Conservation (phyloP, 768 basidiomycete species). For the Boletus patriciae region DNA sequence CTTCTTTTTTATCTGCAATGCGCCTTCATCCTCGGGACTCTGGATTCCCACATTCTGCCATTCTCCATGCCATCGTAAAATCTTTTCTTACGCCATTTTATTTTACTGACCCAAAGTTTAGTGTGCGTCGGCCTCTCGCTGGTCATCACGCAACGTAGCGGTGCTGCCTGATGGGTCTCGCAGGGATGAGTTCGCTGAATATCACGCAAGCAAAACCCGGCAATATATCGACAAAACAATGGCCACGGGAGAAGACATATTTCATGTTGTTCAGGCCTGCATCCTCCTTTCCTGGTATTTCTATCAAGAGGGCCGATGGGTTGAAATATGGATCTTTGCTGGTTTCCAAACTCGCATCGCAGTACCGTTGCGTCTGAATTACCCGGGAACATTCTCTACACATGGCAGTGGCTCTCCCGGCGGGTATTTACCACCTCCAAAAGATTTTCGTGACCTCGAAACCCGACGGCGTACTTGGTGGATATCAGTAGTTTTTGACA, state of each 20-base stretch:
- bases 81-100: background rate
- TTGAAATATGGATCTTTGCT: constrained; percentile 90
- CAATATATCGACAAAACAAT: constrained; percentile 87
- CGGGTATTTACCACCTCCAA: constrained; percentile 79
- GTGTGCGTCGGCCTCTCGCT: constrained; percentile 83
- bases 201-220: constrained; percentile 83
- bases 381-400: constrained; percentile 78
- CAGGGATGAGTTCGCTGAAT: constrained; percentile 84
- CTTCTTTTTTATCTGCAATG: constrained; percentile 78
- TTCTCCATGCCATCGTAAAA: constrained; percentile 87
- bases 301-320: constrained; percentile 87
- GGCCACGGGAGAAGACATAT: constrained; percentile 86
- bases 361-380: constrained; percentile 79
- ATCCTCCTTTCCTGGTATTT: constrained; percentile 88
- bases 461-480: constrained; percentile 83
- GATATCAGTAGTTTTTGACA: constrained; percentile 88
- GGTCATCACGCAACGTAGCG: constrained; percentile 70
- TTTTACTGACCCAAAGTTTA: constrained; percentile 30
- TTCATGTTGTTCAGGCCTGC: constrained; percentile 84
- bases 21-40: constrained; percentile 76
- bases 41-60: constrained; percentile 84
- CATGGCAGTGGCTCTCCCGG: constrained; percentile 68
- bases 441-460: constrained; percentile 72
- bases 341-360: constrained; percentile 82
- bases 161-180: constrained; percentile 71